Conservation (phyloP, 176 grass and related monocot genomes). For the Aegilops sharonensis region DNA sequence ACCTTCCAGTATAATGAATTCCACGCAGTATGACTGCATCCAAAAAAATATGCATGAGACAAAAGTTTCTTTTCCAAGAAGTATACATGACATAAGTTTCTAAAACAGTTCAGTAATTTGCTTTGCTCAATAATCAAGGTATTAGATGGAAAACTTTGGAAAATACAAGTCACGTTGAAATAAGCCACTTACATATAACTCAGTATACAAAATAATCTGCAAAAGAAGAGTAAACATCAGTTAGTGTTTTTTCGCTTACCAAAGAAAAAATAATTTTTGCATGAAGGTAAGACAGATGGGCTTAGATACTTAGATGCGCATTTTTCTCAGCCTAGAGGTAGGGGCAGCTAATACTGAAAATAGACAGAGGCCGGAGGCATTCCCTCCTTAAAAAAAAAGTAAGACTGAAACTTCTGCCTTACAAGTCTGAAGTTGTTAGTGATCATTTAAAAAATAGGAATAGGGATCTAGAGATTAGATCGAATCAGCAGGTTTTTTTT, state of each 20-base stretch:
- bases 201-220: conserved; percentile 87
- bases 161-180: background rate
- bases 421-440: background rate
- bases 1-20: conserved; percentile 96
- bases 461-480: background rate
- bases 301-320: background rate
- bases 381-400: background rate
- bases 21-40: conserved; percentile 88
- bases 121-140: background rate
- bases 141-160: background rate
- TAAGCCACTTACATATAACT: conserved; percentile 74
- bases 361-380: background rate
- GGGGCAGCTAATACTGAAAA: background rate
- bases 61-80: background rate
- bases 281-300: background rate
- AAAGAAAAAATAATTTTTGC: conserved; percentile 3
- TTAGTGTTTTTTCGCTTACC: too few species aligned
- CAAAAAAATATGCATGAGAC: conserved; percentile 17
- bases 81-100: background rate
- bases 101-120: background rate
- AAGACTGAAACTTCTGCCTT: background rate
- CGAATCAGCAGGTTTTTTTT: background rate
- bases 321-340: background rate
- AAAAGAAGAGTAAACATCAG: conserved; percentile 30
- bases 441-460: background rate